These are phyloP conservation scores for Cotoneaster glaucophyllus DNA, from an alignment of 306 rosid species.

Conservation along the genomic window DNA sequence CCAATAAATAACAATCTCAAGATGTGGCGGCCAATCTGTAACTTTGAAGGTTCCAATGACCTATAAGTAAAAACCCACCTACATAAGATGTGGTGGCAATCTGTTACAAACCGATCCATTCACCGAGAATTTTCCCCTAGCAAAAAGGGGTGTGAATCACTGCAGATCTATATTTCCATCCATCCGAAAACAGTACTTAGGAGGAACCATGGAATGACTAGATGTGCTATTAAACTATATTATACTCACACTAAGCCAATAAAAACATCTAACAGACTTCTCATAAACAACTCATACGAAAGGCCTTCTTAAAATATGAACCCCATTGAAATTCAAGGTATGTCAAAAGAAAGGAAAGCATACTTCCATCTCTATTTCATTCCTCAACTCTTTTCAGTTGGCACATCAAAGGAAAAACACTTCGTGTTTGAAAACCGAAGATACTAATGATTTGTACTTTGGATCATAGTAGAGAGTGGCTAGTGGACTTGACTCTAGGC, in stretches of 20 bases:
- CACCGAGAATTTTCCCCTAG: not conserved
- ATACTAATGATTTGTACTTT: not conserved
- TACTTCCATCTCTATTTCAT: not conserved
- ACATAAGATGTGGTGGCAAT: not conserved
- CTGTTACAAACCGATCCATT: not conserved
- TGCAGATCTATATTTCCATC: not conserved
- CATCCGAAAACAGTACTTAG: not conserved
- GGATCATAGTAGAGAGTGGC: not conserved
- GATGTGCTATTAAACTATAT: not conserved
- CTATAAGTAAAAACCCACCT: not conserved
- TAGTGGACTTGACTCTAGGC: not conserved
- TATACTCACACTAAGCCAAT: not conserved
- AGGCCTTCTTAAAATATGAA: not conserved
- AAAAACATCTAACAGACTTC: not conserved
- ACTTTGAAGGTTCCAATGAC: not conserved
- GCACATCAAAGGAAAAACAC: not conserved
- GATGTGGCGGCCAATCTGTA: not conserved
- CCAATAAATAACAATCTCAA: not conserved
- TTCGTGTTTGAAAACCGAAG: not conserved
- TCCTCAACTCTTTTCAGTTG: not conserved
- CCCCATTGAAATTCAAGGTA: not conserved
- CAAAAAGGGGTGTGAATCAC: not conserved
- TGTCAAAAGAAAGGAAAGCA: not conserved
- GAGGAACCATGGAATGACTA: not conserved
- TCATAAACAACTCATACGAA: not conserved